Conservation (phyloP, 2,329 filamentous ascomycete genomes). For the Colletotrichum sp. region DNA sequence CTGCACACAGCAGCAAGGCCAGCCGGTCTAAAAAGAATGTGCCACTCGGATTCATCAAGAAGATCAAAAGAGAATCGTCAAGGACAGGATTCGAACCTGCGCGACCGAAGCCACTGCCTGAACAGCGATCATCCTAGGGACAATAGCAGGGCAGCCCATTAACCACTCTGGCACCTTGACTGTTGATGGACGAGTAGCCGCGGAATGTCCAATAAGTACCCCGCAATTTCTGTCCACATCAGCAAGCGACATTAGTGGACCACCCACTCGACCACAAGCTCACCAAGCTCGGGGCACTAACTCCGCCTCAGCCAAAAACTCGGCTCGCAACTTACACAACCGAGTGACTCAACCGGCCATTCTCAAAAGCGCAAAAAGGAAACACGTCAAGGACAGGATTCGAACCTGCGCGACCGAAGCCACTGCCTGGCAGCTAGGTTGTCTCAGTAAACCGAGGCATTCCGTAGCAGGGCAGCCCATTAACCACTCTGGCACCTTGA, state of each 20-base stretch:
- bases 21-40: neutral
- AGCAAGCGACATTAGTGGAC: neutral
- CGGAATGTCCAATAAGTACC: neutral
- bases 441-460: neutral
- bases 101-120: constrained; percentile 11
- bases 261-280: neutral
- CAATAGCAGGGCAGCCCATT: constrained; percentile 9
- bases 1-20: neutral
- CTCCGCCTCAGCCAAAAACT: neutral
- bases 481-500: constrained; percentile 22
- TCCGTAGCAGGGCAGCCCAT: constrained; percentile 20
- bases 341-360: neutral
- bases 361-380: neutral
- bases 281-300: neutral
- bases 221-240: neutral
- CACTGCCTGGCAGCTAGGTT: constrained; percentile 12
- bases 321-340: neutral
- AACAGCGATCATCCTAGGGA: neutral
- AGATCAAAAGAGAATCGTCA: neutral
- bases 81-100: constrained; percentile 9
- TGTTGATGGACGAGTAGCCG: accelerated
- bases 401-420: constrained; percentile 22
- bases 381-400: constrained; percentile 18
- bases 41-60: neutral
- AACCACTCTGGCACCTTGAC: constrained; percentile 13